A percentile compares a stretch with the other conserved stretches of the same genome.
These are phyloP conservation scores for Alternaria consortialis DNA, from an alignment of 2,329 filamentous ascomycete species.

Conservation along the genomic window DNA sequence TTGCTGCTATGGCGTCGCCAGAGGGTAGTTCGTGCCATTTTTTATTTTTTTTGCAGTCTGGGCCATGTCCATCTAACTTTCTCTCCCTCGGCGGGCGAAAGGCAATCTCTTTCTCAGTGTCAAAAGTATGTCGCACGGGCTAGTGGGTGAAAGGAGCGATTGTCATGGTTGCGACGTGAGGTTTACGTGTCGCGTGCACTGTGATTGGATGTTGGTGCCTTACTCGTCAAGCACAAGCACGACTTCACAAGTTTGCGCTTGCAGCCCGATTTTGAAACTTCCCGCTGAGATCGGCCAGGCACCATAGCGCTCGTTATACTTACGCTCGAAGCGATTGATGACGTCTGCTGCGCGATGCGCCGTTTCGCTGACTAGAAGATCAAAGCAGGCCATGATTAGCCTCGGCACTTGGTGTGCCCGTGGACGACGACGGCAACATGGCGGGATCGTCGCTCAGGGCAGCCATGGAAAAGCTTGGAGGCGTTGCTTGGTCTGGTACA, in stretches of 20 bases:
- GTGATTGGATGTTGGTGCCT: constrained; percentile 29
- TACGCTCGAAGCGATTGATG: constrained; percentile 39
- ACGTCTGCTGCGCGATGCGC: constrained; percentile 32
- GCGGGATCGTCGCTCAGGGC: constrained; percentile 8
- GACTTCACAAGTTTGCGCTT: constrained; percentile 3
- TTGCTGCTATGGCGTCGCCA: constrained; percentile 16
- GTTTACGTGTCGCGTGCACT: constrained; percentile 21
- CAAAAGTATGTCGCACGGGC: constrained; percentile 24
- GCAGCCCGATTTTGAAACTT: constrained; percentile 25
- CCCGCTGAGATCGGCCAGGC: constrained; percentile 24
- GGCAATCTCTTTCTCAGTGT: constrained; percentile 24
- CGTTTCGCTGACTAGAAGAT: constrained; percentile 31
- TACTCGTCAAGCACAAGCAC: constrained; percentile 18
- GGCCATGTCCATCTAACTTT: not conserved
- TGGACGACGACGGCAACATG: constrained; percentile 5
- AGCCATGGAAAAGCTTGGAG: constrained; percentile 5
- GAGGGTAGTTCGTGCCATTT: constrained; percentile 19
- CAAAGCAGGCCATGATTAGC: constrained; percentile 13
- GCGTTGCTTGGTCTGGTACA: constrained; percentile 20
- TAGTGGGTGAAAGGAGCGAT: constrained; percentile 10
- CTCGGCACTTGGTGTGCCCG: constrained; percentile 6
- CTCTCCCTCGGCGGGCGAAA: constrained; percentile 5
- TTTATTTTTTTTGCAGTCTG: constrained; percentile 23
- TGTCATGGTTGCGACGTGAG: constrained; percentile 4
- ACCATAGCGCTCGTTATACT: constrained; percentile 30